Evolutionary conservation across 2,329 filamentous ascomycete genomes (phyloP).

Genomic region (Endothia cerciana): DNA sequence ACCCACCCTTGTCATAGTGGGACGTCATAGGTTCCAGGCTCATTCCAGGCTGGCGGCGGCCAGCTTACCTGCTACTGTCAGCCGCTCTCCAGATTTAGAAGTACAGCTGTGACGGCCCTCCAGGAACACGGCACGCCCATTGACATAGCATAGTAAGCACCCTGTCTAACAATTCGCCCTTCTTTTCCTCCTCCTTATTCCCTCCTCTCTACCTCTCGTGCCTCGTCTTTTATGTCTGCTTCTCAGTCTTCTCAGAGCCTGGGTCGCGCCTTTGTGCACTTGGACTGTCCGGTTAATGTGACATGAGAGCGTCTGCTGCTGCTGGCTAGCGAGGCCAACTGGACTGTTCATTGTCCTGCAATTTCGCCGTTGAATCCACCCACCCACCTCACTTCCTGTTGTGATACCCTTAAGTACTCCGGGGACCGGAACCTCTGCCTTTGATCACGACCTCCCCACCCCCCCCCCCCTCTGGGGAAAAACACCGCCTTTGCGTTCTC

Average conservation of each 20-base stretch:
- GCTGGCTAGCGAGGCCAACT: not conserved
- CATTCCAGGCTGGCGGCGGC: conserved; percentile 9
- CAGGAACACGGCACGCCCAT: not conserved
- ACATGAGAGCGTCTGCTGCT: conserved; percentile 11
- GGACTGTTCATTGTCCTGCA: not conserved
- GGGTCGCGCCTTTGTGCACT: conserved; percentile 13
- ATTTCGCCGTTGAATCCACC: conserved; percentile 9
- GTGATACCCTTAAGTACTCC: not conserved
- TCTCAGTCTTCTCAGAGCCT: conserved; percentile 20
- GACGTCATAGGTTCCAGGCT: conserved; percentile 21
- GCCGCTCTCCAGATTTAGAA: conserved; percentile 3
- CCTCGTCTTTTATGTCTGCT: conserved; percentile 12
- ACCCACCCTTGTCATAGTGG: conserved; percentile 4
- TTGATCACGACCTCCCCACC: not conserved
- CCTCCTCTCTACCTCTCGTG: not conserved
- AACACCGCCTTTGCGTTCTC: too few species aligned
- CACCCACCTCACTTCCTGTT: not conserved
- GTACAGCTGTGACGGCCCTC: not conserved
- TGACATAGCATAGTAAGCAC: not conserved
- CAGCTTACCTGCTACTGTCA: not conserved
- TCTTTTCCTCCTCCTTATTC: conserved; percentile 1
- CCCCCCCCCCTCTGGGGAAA: not conserved
- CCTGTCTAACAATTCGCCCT: not conserved
- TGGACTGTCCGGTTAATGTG: conserved; percentile 2
- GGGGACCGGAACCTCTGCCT: not conserved